These are phyloP conservation scores for Nemania bipapillata DNA, from an alignment of 2,329 filamentous ascomycete genomes.

Conservation along the genomic window DNA sequence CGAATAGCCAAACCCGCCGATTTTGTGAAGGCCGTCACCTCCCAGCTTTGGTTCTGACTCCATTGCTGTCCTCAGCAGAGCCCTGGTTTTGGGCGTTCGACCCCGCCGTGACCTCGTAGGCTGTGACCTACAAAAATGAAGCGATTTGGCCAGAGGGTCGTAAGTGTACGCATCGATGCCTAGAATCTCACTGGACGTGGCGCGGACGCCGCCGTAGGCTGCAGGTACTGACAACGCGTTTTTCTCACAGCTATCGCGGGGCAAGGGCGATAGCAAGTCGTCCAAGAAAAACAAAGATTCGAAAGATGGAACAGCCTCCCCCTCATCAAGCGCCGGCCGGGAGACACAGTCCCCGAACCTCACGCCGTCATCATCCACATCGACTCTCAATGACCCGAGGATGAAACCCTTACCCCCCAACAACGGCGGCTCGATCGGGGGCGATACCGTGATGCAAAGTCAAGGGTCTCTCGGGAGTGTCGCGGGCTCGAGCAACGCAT, in stretches of 20 bases:
- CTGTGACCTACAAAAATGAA: slow-evolving; percentile 74
- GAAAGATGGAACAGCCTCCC: slow-evolving; percentile 83
- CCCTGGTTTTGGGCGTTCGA: slow-evolving; percentile 43
- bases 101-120: slow-evolving; percentile 47
- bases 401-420: slow-evolving; percentile 79
- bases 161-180: slow-evolving; percentile 56
- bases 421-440: slow-evolving; percentile 57
- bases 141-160: slow-evolving; percentile 96
- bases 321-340: slow-evolving; percentile 66
- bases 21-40: slow-evolving; percentile 6
- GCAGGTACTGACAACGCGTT: slow-evolving; percentile 32
- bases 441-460: slow-evolving; percentile 59
- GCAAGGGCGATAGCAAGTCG: slow-evolving; percentile 87
- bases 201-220: slow-evolving; percentile 9
- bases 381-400: slow-evolving; percentile 83
- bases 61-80: slow-evolving; percentile 15
- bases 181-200: neutral
- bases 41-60: slow-evolving; percentile 21
- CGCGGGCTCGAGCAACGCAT: slow-evolving; percentile 41
- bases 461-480: slow-evolving; percentile 48
- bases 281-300: slow-evolving; percentile 78
- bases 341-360: slow-evolving; percentile 71
- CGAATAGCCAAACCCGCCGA: slow-evolving; percentile 9
- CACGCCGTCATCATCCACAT: slow-evolving; percentile 90
- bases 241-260: slow-evolving; percentile 82